A percentile compares a stretch with the other conserved stretches of the same genome.
Evolutionary conservation across 345 rosid species (phyloP).

Genomic region (Gossypium thurberi): DNA sequence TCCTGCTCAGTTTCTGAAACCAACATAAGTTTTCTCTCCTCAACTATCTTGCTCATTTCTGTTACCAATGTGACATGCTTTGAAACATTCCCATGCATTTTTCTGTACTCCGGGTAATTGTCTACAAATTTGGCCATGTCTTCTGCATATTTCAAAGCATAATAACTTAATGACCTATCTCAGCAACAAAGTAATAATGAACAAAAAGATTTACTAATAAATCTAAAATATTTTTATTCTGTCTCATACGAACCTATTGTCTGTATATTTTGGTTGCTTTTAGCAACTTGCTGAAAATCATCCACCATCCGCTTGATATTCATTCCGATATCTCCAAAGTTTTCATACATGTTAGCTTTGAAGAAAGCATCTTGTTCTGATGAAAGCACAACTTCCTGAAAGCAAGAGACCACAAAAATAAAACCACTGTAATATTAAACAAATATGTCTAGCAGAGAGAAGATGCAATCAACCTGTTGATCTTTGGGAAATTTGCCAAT

Average conservation of each 20-base stretch:
- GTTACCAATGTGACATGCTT: conserved; percentile 96
- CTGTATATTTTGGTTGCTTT: conserved; percentile 92
- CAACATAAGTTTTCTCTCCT: conserved; percentile 84
- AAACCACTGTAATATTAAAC: neutral
- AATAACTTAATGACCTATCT: neutral
- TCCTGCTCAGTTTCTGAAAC: conserved; percentile 96
- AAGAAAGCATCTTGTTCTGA: conserved; percentile 93
- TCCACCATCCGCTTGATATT: conserved; percentile 96
- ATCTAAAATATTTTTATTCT: conserved; percentile 4
- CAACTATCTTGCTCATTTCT: conserved; percentile 94
- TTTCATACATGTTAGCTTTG: conserved; percentile 84
- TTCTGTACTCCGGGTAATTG: conserved; percentile 86
- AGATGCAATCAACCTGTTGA: conserved; percentile 58
- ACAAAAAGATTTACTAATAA: neutral
- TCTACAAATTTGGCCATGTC: conserved; percentile 99
- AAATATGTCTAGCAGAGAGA: neutral
- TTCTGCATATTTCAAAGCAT: conserved; percentile 43
- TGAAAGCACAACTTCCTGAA: conserved; percentile 89
- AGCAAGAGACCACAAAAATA: conserved; percentile 16
- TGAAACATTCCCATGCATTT: conserved; percentile 97
- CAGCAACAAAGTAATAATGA: neutral
- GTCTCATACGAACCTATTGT: conserved; percentile 65
- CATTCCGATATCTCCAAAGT: conserved; percentile 98
- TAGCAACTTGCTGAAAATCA: conserved; percentile 93
- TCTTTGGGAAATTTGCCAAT: conserved; percentile 63